Evolutionary conservation across 495 filamentous ascomycete genomes (phyloP), one percentile per base, ranked within the genome.

Genomic region (Lichenothelia convexa): DNA sequence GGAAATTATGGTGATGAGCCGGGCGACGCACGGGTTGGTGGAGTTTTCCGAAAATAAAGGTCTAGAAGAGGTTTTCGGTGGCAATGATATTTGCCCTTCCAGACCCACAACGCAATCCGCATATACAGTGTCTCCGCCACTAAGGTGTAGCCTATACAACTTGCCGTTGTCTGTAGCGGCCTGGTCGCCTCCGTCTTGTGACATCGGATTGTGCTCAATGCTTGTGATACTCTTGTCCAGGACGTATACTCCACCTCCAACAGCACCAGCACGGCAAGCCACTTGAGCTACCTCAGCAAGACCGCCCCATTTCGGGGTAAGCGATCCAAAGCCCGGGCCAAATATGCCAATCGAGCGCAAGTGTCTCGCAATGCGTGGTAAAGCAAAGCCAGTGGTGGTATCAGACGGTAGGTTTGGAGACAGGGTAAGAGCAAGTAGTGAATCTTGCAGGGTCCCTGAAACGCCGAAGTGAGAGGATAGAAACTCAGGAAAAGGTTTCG

Each of bases 301-400:
- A 40, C 91, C 85, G 16, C 89, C 89, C 75, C 86, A 97, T 59
- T 89, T 92, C 8, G 85, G 75, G 40, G 87, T 62, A 7, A 94
- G 70, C 32, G 77, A 74, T 21, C 81, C 78, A 52, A 94, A 93
- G 4, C 84, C 83, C 36, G 78, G 70, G 0, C 86, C 86, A 45
- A 91, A 81, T 1, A 82, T 52, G 17, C 87, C 86, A 47, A 93
- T 82, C 3, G 85, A 93, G 9, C 73, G 63, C 15, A 95, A 63
- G 58, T 97, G 87, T 31, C 76, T 70, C 46, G 76, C 70, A 35
- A 95, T 78, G 22, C 67, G 62, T 7, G 72, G 64, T 7, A 81
- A 55, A 5, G 80, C 78, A 54, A 67, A 64, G 9, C 63, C 68
- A 23, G 82, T 75, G 6, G 66, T 60, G 3, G 71, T 82, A 13